Evolutionary conservation across 2,329 filamentous ascomycete species (phyloP).

Genomic region (Aspergillus sp.): DNA sequence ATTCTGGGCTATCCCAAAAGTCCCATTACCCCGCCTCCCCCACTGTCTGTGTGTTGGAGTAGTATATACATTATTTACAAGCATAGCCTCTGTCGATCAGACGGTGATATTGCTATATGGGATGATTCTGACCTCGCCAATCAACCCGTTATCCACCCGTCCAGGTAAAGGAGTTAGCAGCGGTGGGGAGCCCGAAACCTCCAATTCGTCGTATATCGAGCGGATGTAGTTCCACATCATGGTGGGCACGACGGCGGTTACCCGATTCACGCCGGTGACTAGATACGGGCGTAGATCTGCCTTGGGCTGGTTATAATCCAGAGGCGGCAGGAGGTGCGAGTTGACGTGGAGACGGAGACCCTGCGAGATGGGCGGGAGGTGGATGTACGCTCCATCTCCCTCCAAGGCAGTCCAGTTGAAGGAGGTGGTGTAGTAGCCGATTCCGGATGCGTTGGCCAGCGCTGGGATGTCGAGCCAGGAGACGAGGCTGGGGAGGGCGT

Average conservation of each 20-base stretch:
- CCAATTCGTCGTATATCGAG: conserved; percentile 7
- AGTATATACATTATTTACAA: too few species aligned
- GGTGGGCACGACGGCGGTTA: conserved; percentile 8
- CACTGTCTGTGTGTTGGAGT: too few species aligned
- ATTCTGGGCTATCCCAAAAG: too few species aligned
- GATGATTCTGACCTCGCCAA: conserved; percentile 6
- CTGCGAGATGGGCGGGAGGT: conserved; percentile 8
- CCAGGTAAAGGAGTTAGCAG: conserved; percentile 2
- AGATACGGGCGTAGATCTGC: conserved; percentile 4
- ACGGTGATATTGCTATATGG: conserved; percentile 2
- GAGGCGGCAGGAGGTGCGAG: conserved; percentile 3
- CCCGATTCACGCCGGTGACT: conserved; percentile 1
- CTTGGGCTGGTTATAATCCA: conserved; percentile 8
- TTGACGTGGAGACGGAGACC: conserved; percentile 8
- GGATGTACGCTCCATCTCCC: conserved; percentile 11
- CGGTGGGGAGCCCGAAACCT: not conserved
- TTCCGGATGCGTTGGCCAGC: conserved; percentile 20
- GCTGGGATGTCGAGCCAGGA: conserved; percentile 31
- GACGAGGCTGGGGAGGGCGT: conserved; percentile 21
- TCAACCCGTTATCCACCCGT: conserved; percentile 9
- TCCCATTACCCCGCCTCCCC: too few species aligned
- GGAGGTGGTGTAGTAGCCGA: conserved; percentile 13
- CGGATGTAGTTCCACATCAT: conserved; percentile 13
- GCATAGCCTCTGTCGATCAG: too few species aligned
- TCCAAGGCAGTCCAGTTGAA: conserved; percentile 8